These are phyloP conservation scores for Apiospora kogelbergensis DNA, from an alignment of 2,329 filamentous ascomycete genomes.

Conservation along the genomic window DNA sequence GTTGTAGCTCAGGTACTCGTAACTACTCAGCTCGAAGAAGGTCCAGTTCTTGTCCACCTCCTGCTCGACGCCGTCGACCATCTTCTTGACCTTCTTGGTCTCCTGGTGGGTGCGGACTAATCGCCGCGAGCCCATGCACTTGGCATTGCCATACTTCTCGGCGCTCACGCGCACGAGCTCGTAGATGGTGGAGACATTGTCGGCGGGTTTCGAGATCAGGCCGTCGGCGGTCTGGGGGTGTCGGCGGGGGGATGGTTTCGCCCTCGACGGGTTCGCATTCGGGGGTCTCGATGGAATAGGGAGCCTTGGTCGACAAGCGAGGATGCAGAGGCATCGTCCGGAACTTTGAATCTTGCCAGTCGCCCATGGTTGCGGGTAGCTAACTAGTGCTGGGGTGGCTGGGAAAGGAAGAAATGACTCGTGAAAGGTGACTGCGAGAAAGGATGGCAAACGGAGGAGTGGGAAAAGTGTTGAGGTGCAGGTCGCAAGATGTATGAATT, in stretches of 20 bases:
- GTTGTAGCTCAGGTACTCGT: conserved; percentile 74
- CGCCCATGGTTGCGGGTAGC: conserved; percentile 21
- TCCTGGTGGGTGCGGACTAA: conserved; percentile 77
- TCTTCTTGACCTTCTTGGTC: conserved; percentile 87
- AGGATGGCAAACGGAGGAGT: not conserved
- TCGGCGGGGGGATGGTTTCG: conserved; percentile 74
- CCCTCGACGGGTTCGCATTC: conserved; percentile 64
- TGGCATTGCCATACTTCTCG: conserved; percentile 63
- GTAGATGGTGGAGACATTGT: conserved; percentile 70
- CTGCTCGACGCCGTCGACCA: conserved; percentile 75
- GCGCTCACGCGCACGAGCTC: conserved; percentile 72
- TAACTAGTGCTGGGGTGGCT: not conserved
- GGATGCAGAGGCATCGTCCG: conserved; percentile 33
- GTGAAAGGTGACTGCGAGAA: not conserved
- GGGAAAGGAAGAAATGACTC: not conserved
- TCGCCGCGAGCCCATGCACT: conserved; percentile 68
- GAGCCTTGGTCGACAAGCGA: conserved; percentile 57
- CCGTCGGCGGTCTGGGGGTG: conserved; percentile 62
- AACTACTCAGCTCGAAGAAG: conserved; percentile 80
- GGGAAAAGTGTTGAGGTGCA: not conserved
- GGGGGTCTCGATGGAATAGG: conserved; percentile 68
- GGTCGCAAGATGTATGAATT: not conserved
- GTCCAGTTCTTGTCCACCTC: conserved; percentile 87
- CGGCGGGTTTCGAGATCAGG: conserved; percentile 59
- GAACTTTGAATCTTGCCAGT: conserved; percentile 32